These are phyloP conservation scores for Herpetospermum pedunculosum DNA, from an alignment of 306 rosid genomes.

Conservation along the genomic window DNA sequence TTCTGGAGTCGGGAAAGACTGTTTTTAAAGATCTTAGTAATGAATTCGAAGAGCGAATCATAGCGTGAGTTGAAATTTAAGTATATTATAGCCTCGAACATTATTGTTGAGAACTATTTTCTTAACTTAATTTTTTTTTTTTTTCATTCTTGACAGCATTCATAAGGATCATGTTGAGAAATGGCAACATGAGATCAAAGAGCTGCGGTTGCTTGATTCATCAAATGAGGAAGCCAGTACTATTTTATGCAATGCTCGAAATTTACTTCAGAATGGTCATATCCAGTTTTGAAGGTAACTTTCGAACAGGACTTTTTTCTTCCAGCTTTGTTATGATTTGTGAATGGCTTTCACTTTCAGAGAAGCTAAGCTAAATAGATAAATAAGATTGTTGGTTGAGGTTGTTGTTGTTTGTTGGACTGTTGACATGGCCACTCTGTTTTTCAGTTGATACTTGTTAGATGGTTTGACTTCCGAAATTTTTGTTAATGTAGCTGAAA, in stretches of 20 bases:
- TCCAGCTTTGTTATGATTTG: background rate
- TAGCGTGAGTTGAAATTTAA: conserved; percentile 34
- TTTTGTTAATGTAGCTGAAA: background rate
- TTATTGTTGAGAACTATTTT: background rate
- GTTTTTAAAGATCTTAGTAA: conserved; percentile 48
- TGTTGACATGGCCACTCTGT: background rate
- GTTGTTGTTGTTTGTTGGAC: background rate
- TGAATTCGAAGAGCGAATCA: conserved; percentile 64
- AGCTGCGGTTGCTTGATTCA: conserved; percentile 46
- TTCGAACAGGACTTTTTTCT: background rate
- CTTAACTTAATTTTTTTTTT: background rate
- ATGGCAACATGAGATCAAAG: conserved; percentile 77
- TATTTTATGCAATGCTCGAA: conserved; percentile 56
- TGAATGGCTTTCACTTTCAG: background rate
- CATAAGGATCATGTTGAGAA: conserved; percentile 64
- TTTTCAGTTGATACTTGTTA: background rate
- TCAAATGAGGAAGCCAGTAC: conserved; percentile 62
- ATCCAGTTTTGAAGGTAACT: conserved; percentile 33
- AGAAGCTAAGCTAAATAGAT: background rate
- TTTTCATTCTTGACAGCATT: conserved; percentile 27
- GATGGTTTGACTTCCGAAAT: background rate
- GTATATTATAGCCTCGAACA: background rate
- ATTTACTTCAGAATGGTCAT: conserved; percentile 43
- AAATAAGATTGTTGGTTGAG: background rate
- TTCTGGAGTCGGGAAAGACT: conserved; percentile 62